Conservation (phyloP, 306 rosid genomes). For the Rubus parviflorus region DNA sequence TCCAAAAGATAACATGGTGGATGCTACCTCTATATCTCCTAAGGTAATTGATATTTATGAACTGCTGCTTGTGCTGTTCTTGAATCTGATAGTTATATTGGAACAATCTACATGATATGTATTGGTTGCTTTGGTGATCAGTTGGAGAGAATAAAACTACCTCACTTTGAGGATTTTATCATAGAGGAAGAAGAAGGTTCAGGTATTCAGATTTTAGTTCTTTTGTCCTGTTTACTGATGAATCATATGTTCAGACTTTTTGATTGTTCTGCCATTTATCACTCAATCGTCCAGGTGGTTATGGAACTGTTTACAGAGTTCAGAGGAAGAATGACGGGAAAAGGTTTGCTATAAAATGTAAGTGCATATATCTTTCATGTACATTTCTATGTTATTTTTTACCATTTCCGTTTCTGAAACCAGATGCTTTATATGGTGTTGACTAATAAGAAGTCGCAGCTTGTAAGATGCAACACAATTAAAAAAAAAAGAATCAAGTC, state of each 20-base stretch:
- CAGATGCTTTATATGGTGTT: neutral
- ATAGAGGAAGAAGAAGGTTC: constrained; percentile 47
- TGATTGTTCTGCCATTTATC: neutral
- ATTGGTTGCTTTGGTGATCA: constrained; percentile 25
- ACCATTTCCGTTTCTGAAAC: neutral
- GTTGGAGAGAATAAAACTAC: constrained; percentile 26
- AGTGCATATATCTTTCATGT: neutral
- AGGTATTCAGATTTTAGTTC: constrained; percentile 23
- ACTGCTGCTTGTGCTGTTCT: constrained; percentile 5
- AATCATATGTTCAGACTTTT: neutral
- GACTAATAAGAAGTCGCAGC: neutral
- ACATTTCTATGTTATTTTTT: neutral
- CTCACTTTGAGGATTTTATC: constrained; percentile 32
- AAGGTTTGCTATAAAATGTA: constrained; percentile 38
- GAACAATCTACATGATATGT: constrained; percentile 1
- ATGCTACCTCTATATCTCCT: constrained; percentile 25
- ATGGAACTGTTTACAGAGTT: constrained; percentile 44
- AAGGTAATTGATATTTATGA: constrained; percentile 35
- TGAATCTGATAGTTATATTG: neutral
- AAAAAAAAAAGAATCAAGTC: neutral
- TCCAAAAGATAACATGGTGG: constrained; percentile 22
- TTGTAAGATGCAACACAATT: neutral
- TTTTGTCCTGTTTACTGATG: neutral
- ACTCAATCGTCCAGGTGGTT: constrained; percentile 35
- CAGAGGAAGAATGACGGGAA: constrained; percentile 35